phyloP scores from a whole-genome alignment of 768 basidiomycete genomes.

The Xerocomus spinulosus region DNA sequence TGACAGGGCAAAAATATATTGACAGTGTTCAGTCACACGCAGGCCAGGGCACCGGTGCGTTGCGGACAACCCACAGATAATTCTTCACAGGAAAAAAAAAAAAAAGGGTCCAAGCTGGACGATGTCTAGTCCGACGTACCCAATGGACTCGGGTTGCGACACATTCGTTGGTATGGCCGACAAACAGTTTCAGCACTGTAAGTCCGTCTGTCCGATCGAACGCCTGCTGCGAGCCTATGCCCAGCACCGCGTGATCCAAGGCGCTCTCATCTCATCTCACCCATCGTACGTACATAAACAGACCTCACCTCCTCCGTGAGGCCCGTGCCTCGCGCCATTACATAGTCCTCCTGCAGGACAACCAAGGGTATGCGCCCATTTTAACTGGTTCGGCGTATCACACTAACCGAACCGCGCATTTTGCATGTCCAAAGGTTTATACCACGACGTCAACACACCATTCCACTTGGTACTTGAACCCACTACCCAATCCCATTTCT shows the following conservation, averaged over 20 bases:
- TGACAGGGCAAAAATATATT: not conserved
- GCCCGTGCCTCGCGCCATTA: not conserved
- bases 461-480: not conserved
- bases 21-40: no score
- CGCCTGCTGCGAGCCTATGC: not conserved
- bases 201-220: not conserved
- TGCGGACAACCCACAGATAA: no score
- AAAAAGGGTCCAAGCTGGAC: no score
- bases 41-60: not conserved
- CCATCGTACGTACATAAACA: not conserved
- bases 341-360: not conserved
- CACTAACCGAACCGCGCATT: constrained; percentile 4
- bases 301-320: not conserved
- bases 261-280: not conserved
- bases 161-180: not conserved
- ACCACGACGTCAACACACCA: not conserved
- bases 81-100: no score
- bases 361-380: not conserved
- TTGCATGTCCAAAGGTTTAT: not conserved
- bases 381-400: constrained; percentile 1
- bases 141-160: no score
- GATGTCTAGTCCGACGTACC: no score
- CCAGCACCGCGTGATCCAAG: not conserved
- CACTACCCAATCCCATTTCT: not conserved
- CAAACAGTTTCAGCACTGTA: not conserved